These are phyloP conservation scores for Hericium rajendrae DNA, from an alignment of 768 basidiomycete genomes.

Conservation along the genomic window DNA sequence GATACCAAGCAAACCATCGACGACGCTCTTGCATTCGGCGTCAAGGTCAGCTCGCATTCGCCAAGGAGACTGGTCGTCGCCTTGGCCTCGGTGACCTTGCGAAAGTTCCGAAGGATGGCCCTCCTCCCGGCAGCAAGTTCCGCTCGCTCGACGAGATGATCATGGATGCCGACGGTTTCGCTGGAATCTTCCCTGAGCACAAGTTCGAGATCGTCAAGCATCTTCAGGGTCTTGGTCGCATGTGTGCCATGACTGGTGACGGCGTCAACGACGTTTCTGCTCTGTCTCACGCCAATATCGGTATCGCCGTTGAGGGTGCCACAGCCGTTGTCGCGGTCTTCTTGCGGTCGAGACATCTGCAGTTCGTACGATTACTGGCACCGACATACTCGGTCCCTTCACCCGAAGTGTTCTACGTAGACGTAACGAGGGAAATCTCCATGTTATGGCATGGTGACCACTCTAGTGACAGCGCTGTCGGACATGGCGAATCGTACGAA, in stretches of 20 bases:
- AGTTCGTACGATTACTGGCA: no score
- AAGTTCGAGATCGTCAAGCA: constrained; percentile 99
- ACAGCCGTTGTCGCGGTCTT: constrained; percentile 98
- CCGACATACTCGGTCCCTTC: no score
- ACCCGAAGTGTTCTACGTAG: no score
- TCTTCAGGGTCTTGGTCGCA: constrained; percentile 89
- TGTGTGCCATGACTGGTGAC: constrained; percentile 99
- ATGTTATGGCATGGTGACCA: no score
- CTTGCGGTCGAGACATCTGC: no score
- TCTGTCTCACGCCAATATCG: constrained; percentile 95
- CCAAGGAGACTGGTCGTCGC: constrained; percentile 97
- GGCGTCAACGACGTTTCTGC: constrained; percentile 99
- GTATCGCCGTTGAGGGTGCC: constrained; percentile 99
- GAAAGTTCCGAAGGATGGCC: constrained; percentile 97
- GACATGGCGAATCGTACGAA: no score
- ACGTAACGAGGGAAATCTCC: no score
- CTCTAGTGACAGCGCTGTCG: no score
- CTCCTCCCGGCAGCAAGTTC: constrained; percentile 79
- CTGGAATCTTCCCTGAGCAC: constrained; percentile 99
- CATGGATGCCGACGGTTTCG: constrained; percentile 98
- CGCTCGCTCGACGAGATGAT: constrained; percentile 92
- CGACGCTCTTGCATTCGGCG: constrained; percentile 90
- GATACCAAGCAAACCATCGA: constrained; percentile 99
- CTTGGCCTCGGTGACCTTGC: constrained; percentile 95
- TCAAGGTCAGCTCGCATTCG: constrained; percentile 98